Conservation (phyloP, 23 red algal genomes). For the Chondrus crispus region DNA sequence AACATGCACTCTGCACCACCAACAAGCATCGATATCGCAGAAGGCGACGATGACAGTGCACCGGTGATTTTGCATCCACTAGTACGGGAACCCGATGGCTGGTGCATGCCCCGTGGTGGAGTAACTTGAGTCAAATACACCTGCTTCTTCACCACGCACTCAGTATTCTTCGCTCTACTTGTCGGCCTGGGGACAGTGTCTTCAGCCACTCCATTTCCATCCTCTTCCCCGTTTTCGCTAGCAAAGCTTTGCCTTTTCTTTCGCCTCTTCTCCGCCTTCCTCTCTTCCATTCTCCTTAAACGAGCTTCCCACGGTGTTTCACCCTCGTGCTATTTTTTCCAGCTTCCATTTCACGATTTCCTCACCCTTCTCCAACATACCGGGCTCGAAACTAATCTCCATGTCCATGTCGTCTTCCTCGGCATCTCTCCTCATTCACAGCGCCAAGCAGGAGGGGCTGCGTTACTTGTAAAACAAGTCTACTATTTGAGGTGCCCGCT, state of each 20-base stretch:
- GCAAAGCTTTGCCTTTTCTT: constrained; percentile 18
- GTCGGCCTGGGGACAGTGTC: no score
- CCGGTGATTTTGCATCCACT: constrained; percentile 75
- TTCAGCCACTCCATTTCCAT: neutral
- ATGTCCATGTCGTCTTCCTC: constrained; percentile 60
- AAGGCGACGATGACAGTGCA: constrained; percentile 20
- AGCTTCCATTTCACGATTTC: constrained; percentile 70
- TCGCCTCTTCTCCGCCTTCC: constrained; percentile 69
- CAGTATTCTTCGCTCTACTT: no score
- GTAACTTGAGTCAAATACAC: no score
- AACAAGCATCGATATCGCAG: neutral
- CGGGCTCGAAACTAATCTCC: constrained; percentile 79
- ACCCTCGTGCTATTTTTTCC: constrained; percentile 26
- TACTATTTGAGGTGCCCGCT: neutral
- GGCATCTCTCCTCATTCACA: constrained; percentile 15
- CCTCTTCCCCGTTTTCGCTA: neutral
- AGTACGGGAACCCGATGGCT: no score
- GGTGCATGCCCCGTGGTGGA: no score
- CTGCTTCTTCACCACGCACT: no score
- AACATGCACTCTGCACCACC: neutral
- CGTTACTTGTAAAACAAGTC: constrained; percentile 22
- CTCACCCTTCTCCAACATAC: constrained; percentile 73
- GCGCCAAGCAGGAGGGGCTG: constrained; percentile 5
- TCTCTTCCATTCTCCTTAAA: constrained; percentile 62
- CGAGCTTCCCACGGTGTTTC: constrained; percentile 91